Base-by-base conservation (phyloP, 441 rosid species). In the Arabidopsis lyrata region DNA sequence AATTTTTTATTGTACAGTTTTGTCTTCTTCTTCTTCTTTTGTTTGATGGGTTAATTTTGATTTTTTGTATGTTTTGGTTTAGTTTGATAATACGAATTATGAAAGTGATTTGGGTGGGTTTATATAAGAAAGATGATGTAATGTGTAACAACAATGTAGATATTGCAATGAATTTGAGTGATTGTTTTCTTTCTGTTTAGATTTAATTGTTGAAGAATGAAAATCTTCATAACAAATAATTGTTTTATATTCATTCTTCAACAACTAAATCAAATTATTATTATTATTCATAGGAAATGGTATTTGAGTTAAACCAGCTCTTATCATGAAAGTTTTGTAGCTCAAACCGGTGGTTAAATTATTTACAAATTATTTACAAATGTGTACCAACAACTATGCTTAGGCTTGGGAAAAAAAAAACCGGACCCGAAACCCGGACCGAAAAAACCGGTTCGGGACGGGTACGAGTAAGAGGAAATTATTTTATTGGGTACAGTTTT, bases 1-100 rank as follows among this genome's bases (percentile, higher is more conserved):
- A 78, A 63, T 80, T 72, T 80, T 72, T 80, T 68, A 77, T 74
- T 75, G 81, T 83, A 73, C 66, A 70, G 80, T 66, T 77, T 82
- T 81, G 78, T 63, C 58, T 41, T 74, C 49, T 78, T 77, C 53
- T 49, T 59, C n/a, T n/a, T n/a, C n/a, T 74, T 53, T 73, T 63
- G 38, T 73, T 62, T 18, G 61, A 70, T 78, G 76, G 72, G 69
- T 78, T 68, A 65, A 66, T 82, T 80, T 83, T 62, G 67, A 60
- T 52, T 42, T 44, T 32, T 45, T 62, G 4, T 38, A 47, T 36
- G 16, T 48, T 11, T 55, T 63, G 42, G 56, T 64, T 50, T 64
- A 20, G 31, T 77, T 77, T 77, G 72, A 70, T 48, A 71, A 58
- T 77, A 49, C 41, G 63, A 60, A 48, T 70, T 70, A 70, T 48